A percentile compares a stretch with the other conserved stretches of the same genome.
Evolutionary conservation across 371 early-diverging fungal species (phyloP).

Genomic region (Mucor piriformis): DNA sequence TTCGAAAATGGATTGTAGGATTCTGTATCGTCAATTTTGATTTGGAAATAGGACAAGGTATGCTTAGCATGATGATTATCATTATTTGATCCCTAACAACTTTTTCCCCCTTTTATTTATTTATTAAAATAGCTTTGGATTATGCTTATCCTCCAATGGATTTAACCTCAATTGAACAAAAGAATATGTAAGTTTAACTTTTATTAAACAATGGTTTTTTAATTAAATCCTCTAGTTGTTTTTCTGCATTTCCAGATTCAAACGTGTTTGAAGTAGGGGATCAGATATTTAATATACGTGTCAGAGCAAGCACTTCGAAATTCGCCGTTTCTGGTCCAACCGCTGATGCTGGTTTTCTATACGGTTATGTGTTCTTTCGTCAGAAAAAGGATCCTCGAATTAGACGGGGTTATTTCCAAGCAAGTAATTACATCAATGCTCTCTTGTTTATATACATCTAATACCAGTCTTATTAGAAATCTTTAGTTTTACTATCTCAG

Average conservation of each 20-base stretch:
- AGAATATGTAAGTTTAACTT: slow-evolving; percentile 69
- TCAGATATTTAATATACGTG: slow-evolving; percentile 86
- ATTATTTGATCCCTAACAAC: neutral
- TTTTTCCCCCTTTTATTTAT: neutral
- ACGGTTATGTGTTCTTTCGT: slow-evolving; percentile 95
- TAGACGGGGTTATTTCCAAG: slow-evolving; percentile 91
- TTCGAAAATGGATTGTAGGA: slow-evolving; percentile 85
- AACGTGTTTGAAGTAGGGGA: slow-evolving; percentile 92
- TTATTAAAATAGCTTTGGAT: slow-evolving; percentile 66
- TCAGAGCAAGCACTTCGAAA: slow-evolving; percentile 68
- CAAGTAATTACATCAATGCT: slow-evolving; percentile 17
- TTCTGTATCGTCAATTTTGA: slow-evolving; percentile 95
- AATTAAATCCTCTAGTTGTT: slow-evolving; percentile 60
- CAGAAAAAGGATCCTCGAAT: slow-evolving; percentile 86
- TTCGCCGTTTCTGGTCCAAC: slow-evolving; percentile 66
- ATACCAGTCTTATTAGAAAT: slow-evolving; percentile 58
- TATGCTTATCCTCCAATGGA: slow-evolving; percentile 83
- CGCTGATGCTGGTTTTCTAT: slow-evolving; percentile 74
- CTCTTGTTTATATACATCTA: neutral
- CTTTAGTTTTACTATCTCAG: slow-evolving; percentile 85
- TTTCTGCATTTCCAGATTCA: slow-evolving; percentile 96
- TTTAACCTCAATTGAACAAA: slow-evolving; percentile 73
- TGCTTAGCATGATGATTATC: neutral
- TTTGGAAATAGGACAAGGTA: slow-evolving; percentile 89
- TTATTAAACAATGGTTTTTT: neutral